phyloP scores from a whole-genome alignment of 805 yeast genomes.

The Candida silvicultrix region DNA sequence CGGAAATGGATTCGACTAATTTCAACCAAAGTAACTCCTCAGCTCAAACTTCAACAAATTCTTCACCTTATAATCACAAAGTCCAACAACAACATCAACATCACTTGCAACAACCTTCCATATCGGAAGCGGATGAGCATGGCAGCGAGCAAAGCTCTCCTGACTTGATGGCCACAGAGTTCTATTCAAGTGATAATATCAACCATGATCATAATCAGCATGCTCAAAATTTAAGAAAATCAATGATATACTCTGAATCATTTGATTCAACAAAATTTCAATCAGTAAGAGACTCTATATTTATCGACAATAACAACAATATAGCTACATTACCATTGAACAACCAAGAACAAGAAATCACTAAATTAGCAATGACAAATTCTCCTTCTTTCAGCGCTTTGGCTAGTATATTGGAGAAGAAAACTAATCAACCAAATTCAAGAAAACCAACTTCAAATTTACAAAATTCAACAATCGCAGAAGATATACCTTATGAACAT shows the following conservation, averaged over 20 bases:
- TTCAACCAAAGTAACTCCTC: conserved; percentile 5
- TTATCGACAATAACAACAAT: background rate
- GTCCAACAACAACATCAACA: background rate
- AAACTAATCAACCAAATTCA: conserved; percentile 19
- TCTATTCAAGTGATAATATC: conserved; percentile 11
- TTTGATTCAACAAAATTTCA: conserved; percentile 12
- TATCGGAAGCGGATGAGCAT: background rate
- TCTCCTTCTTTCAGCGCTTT: conserved; percentile 38
- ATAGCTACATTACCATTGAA: background rate
- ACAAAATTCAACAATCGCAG: conserved; percentile 1
- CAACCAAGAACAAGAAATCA: background rate
- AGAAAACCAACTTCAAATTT: conserved; percentile 3
- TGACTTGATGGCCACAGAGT: conserved; percentile 4
- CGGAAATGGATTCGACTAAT: background rate
- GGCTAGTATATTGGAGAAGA: conserved; percentile 33
- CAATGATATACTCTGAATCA: conserved; percentile 19
- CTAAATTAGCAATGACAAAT: conserved; percentile 29
- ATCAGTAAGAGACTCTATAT: conserved; percentile 3
- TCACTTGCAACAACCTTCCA: background rate
- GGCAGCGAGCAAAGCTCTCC: background rate
- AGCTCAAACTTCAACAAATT: conserved; percentile 11
- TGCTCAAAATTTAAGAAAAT: conserved; percentile 15
- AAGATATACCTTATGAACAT: conserved; percentile 6
- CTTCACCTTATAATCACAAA: conserved; percentile 7
- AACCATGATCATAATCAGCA: conserved; percentile 10